Evolutionary conservation across 352 stramenopile species (phyloP), one percentile per base, ranked within the genome.

Genomic region (Peronosclerospora sorghi): DNA sequence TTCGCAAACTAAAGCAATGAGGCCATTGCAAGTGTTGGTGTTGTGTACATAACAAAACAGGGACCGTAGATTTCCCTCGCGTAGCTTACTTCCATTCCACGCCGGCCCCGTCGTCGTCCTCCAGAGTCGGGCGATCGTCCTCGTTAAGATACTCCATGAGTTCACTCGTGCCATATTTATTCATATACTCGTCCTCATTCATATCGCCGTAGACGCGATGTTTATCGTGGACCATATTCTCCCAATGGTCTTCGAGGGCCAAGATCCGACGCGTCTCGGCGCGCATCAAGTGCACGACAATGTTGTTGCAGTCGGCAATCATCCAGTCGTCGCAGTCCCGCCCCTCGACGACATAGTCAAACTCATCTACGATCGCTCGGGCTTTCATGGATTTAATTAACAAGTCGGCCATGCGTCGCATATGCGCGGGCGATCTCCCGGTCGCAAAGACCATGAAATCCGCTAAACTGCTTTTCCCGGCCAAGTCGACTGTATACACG

Each of bases 321-420:
- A 94, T 95, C 83, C 83, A 95, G 68, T 95, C 83, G 54, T 95
- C 83, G 38, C 77, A 90, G 48, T 94, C 79, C 32, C 83, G 78
- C 8, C 83, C 83, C 65, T 95, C 83, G 26, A 92, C 83, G 14
- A 46, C 47, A 51, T 90, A 90, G 40, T 82, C 72, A 40, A 90
- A 87, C 17, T 87, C 72, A 48, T 90, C 74, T 9, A 72, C 47
- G 10, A 88, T 37, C 2, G 72, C 32, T 7, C 81, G 51, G 12
- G 60, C 76, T 43, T 83, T 85, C 68, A 94, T 79, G 5, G 83
- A 90, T 35, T 79, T 65, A 39, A 95, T 89, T 35, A 95, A 56
- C 60, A 92, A 70, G 48, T 95, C 81, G 8, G 83, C 81, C 65
- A 95, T 86, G 15, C 83, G 78, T 19, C 79, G 68, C 83, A 95